These are phyloP conservation scores for Agaricus sinodeliciosus DNA, from an alignment of 768 basidiomycete genomes.

Conservation along the genomic window DNA sequence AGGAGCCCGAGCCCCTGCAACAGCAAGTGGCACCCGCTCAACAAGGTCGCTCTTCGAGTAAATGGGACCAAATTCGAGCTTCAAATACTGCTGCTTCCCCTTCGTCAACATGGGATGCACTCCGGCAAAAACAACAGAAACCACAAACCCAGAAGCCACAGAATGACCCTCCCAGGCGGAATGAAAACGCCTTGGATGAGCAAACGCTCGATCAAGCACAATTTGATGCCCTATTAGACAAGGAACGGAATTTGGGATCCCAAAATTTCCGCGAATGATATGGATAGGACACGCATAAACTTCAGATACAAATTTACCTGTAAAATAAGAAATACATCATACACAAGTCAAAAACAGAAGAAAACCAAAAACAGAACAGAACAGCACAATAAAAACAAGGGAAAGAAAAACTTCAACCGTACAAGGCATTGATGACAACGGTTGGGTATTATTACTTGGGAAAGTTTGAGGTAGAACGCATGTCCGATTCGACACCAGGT, in stretches of 20 bases:
- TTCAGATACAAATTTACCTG: conserved; percentile 2
- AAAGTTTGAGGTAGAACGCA: conserved; percentile 6
- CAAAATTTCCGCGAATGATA: conserved; percentile 5
- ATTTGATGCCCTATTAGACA: conserved; percentile 55
- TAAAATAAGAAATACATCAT: conserved; percentile 7
- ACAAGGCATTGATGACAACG: not conserved
- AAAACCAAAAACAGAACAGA: not conserved
- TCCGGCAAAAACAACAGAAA: conserved; percentile 34
- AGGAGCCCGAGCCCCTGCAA: not conserved
- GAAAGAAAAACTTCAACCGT: not conserved
- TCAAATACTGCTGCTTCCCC: conserved; percentile 35
- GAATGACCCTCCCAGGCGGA: conserved; percentile 1
- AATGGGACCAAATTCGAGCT: conserved; percentile 65
- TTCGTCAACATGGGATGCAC: conserved; percentile 60
- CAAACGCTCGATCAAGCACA: conserved; percentile 42
- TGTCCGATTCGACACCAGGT: conserved; percentile 4
- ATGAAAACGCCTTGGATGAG: conserved; percentile 18
- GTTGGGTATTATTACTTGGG: conserved; percentile 4
- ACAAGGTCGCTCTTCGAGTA: conserved; percentile 23
- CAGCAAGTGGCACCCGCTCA: not conserved
- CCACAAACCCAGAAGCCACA: conserved; percentile 17
- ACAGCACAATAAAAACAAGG: too few relatives aligned
- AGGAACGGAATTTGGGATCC: conserved; percentile 39
- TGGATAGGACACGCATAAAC: conserved; percentile 1
- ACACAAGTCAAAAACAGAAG: not conserved